Evolutionary conservation across 208 protist genomes (phyloP).

Genomic region (Balamuthia mandrillaris): DNA sequence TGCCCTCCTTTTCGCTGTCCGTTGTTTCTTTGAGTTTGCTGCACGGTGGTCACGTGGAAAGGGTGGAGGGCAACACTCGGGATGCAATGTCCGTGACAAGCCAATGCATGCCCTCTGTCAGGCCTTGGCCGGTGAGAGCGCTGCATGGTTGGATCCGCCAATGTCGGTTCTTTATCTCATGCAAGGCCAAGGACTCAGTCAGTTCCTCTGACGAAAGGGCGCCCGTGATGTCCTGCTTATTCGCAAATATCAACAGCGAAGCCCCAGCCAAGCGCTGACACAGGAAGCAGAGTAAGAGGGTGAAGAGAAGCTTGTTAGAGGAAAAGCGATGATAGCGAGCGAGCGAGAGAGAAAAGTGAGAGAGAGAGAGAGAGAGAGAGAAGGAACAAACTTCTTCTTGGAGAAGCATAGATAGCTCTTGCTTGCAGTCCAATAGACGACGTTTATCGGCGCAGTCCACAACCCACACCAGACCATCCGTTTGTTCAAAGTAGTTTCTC

Average conservation of each 20-base stretch:
- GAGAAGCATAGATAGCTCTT: slow-evolving; percentile 90
- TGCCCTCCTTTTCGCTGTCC: too few relatives aligned
- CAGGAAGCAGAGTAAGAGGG: neutral
- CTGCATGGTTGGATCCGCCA: slow-evolving; percentile 91
- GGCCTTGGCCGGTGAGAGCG: slow-evolving; percentile 89
- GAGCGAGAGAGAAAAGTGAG: neutral
- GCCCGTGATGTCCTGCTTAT: slow-evolving; percentile 97
- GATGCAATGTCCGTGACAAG: slow-evolving; percentile 94
- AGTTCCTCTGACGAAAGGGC: slow-evolving; percentile 79
- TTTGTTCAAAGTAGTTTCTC: slow-evolving; percentile 90
- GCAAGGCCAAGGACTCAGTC: slow-evolving; percentile 51
- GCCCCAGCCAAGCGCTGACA: slow-evolving; percentile 92
- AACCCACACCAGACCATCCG: slow-evolving; percentile 83
- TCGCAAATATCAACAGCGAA: slow-evolving; percentile 98
- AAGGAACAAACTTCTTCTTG: slow-evolving; percentile 81
- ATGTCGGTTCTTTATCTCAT: slow-evolving; percentile 68
- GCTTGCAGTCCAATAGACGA: slow-evolving; percentile 82
- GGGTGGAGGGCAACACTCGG: too few relatives aligned
- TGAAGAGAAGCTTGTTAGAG: neutral
- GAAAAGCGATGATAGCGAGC: neutral
- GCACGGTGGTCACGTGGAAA: too few relatives aligned
- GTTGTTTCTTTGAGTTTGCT: too few relatives aligned
- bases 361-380: neutral
- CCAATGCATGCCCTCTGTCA: slow-evolving; percentile 97
- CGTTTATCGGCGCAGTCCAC: slow-evolving; percentile 82